Base-by-base conservation (phyloP, 768 basidiomycete species). In the Suillus brevipes region DNA sequence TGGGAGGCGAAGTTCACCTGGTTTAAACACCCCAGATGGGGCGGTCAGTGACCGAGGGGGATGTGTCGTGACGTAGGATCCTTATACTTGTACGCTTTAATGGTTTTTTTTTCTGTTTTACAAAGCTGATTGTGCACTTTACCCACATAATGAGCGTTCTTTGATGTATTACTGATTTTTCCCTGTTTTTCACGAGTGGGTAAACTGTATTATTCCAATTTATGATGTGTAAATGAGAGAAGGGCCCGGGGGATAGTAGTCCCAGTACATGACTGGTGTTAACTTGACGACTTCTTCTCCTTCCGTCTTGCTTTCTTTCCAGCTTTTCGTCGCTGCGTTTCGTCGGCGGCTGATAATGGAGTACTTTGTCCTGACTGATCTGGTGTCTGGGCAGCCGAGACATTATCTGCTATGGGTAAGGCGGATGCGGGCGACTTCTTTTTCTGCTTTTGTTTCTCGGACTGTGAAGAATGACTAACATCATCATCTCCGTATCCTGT, bases 31-130 rank as follows among this genome's bases (percentile, higher is more conserved):
- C 36, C 87, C 86, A 13, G 74, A 83, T 57, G 79, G 72, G 31
- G 69, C 68, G 13, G 70, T 66, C 28, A 56, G 77, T 60, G 83
- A 82, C 66, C 82, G 84, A 45, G 89, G 89, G 47, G 85, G 86
- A 42, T 92, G 90, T 80, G 83, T 82, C 61, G 78, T 89, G 71
- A 91, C 90, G 89, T 91, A 82, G 81, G 68, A 69, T 72, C 67
- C 66, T 70, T 61, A 68, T 65, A 62, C 56, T 68, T 73, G 70
- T 73, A 72, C 66, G 70, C 66, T 74, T 74, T 77, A 69, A 71
- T 64, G 43, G 67, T 64, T 31, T 47, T 61, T 55, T 58, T 64
- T 62, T 63, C 55, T 63, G 64, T 65, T 61, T 62, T 50, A 31
- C 65, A 56, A 47, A 49, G n/a, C 56, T 64, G 28, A 40, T 40